Evolutionary conservation across 768 basidiomycete species (phyloP), one percentile per base, ranked within the genome.

Genomic region (Erythrobasidium yunnanense): DNA sequence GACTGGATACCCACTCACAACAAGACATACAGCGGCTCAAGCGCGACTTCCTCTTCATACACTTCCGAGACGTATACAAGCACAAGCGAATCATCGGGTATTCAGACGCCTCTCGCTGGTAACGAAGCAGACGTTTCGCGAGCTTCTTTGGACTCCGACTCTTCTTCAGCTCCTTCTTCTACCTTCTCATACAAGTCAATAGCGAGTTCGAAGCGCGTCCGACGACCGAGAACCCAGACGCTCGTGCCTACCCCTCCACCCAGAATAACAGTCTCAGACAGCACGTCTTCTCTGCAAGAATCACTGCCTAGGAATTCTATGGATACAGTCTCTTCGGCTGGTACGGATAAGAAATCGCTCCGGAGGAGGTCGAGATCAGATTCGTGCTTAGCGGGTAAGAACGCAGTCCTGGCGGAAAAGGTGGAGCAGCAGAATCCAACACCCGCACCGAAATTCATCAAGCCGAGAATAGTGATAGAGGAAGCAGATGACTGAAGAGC

Each of bases 1-100:
- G 60, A 63, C 32, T 63, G 60, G 60, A 32, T 63, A 2, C 60
- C 60, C 2, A 50, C 46, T 6, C 60, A 63, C 32, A 49, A 49
- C 45, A 42, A 47, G 35, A 27, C 38, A 11, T 42, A 42, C 38
- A 42, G 38, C 38, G 38, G 38, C 38, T 11, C 11, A 42, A 42
- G 38, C 38, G 11, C 38, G 11, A n/a, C 38, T 11, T 42, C 38
- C n/a, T 11, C 38, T n/a, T 42, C 38, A n/a, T 42, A 11, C 38
- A 42, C 38, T n/a, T 42, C 38, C 38, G 38, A 42, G 38, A 42
- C 38, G 11, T 42, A 11, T 42, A 11, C 38, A 11, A 11, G 11
- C 38, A 11, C n/a, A n/a, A 42, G 38, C 38, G 11, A 11, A n/a
- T 42, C 38, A n/a, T 11, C 38, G 11, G 38, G 38, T n/a, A n/a